Evolutionary conservation across 2,329 filamentous ascomycete genomes (phyloP).

Genomic region (Arthrobotrys sinensis): DNA sequence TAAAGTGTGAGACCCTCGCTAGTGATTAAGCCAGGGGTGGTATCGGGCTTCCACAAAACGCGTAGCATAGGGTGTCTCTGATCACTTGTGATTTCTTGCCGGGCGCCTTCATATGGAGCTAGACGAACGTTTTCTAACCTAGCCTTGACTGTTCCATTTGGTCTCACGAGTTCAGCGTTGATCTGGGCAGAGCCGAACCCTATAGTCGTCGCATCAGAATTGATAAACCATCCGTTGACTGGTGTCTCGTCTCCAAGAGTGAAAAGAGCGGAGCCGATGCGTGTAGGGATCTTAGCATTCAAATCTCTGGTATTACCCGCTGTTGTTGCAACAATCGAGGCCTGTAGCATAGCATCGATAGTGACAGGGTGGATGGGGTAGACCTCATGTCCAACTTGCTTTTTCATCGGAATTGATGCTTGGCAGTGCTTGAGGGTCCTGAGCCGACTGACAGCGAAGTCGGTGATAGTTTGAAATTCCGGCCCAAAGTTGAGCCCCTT

Average conservation of each 20-base stretch:
- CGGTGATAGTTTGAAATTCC: conserved; percentile 59
- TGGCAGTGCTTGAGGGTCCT: conserved; percentile 26
- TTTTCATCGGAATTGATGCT: conserved; percentile 40
- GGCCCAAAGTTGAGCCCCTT: conserved; percentile 62
- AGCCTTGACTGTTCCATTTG: conserved; percentile 24
- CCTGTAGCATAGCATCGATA: conserved; percentile 63
- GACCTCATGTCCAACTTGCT: conserved; percentile 36
- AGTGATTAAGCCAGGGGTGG: conserved; percentile 31
- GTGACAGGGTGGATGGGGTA: conserved; percentile 63
- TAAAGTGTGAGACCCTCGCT: not conserved
- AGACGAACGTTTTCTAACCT: conserved; percentile 27
- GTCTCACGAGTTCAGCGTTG: conserved; percentile 42
- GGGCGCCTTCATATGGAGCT: conserved; percentile 23
- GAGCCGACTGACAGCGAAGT: conserved; percentile 51
- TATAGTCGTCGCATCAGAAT: conserved; percentile 2
- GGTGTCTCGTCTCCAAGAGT: not conserved
- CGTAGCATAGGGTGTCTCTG: conserved; percentile 61
- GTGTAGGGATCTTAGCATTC: conserved; percentile 57
- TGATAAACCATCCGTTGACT: conserved; percentile 8
- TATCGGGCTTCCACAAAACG: conserved; percentile 62
- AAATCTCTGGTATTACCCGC: conserved; percentile 52
- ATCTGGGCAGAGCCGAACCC: conserved; percentile 46
- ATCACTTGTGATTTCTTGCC: conserved; percentile 19
- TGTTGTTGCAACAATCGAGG: conserved; percentile 61
- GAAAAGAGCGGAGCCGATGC: conserved; percentile 41